phyloP scores from a whole-genome alignment of 163 green algal species.

The Scenedesmus sp. region DNA sequence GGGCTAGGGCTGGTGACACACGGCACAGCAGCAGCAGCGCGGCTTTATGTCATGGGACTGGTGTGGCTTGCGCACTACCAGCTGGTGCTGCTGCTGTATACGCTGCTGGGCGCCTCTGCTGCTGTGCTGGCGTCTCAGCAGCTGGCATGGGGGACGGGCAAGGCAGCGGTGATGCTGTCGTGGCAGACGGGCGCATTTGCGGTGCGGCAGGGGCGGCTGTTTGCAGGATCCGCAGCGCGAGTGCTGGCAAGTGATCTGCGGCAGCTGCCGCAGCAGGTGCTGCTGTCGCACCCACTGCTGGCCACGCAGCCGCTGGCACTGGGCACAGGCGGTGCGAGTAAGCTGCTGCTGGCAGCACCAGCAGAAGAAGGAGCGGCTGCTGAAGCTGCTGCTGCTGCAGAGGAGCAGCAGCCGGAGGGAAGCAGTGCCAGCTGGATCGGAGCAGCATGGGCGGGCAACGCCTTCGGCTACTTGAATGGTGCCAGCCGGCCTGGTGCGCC shows the following conservation, averaged over 20 bases:
- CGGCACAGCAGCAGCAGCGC: neutral
- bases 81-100: conserved; percentile 33
- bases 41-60: neutral
- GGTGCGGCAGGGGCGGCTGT: neutral
- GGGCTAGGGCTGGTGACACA: neutral
- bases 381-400: neutral
- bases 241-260: neutral
- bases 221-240: neutral
- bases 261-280: conserved; percentile 25
- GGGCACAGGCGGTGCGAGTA: neutral
- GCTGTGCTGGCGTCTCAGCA: neutral
- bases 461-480: neutral
- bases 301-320: neutral
- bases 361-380: neutral
- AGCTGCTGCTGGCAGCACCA: neutral
- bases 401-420: neutral
- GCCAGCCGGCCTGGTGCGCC: neutral
- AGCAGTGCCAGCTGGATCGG: neutral
- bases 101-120: conserved; percentile 1
- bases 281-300: neutral
- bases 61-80: conserved; percentile 12
- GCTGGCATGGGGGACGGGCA: neutral
- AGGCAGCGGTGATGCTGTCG: neutral
- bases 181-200: neutral
- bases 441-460: neutral